Evolutionary conservation across 2,329 filamentous ascomycete genomes (phyloP), one percentile per base, ranked within the genome.

Genomic region (Aspergillus candidus): DNA sequence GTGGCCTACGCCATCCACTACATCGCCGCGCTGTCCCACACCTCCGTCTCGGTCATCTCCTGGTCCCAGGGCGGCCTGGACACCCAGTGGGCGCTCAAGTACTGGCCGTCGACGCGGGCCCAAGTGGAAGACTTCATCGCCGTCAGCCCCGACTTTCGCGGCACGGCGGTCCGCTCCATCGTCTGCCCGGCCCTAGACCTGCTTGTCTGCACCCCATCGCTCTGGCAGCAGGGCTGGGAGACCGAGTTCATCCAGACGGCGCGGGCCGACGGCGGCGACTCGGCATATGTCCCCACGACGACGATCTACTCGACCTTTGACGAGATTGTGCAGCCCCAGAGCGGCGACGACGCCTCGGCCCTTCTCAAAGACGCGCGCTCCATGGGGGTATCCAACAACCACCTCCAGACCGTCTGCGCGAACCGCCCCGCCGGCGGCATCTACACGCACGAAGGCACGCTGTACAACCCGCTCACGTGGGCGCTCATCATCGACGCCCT

Each of bases 1-100:
- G 70, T 77, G 32, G 74, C 75, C 3, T 79, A 81, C 56, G 75
- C 77, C 4, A 74, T 80, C 47, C 76, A 80, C 61, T 80, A 80
- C 60, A 68, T 79, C 45, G 59, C 65, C 22, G 63, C 58, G 30
- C 59, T 75, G 48, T 67, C 63, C 35, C 48, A 53, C 35, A 56
- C 62, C 15, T 65, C 71, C 14, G 61, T 75, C 6, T 62, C 66
- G 13, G 62, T 78, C 14, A 58, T 79, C n/a, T 68, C 67, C 11
- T 80, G 73, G 74, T 78, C 74, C 0, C 76, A 81, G 58, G 77
- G 77, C 12, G 72, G 71, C 38, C 60, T 80, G 2, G 63, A 75
- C 46, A 65, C 71, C 0, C 78, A 81, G 55, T 80, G 77, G 78
- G 75, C 72, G 0, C 63, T 77, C 49, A 79, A 78, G 50, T 79